Conservation (phyloP, 192 early-diverging fungal genomes). For the Thamnidium elegans region DNA sequence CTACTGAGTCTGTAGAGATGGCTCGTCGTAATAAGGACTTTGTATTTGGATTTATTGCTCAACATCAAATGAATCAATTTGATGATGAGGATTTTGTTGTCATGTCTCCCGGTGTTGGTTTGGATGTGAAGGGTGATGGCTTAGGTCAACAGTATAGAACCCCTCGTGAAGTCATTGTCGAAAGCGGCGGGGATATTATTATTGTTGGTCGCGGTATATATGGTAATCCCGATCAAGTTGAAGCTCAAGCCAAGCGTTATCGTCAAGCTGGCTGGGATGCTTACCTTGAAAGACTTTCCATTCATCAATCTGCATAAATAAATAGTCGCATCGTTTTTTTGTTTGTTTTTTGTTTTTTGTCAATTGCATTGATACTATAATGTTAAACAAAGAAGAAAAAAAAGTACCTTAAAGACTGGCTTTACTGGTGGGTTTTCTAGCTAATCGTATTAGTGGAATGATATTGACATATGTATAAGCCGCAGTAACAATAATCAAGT, state of each 20-base stretch:
- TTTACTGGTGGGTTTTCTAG: too few relatives aligned
- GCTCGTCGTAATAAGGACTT: conserved; percentile 85
- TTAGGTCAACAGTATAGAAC: conserved; percentile 97
- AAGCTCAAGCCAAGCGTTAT: conserved; percentile 78
- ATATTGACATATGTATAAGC: too few relatives aligned
- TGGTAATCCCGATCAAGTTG: conserved; percentile 70
- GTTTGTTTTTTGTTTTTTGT: too few relatives aligned
- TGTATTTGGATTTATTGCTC: conserved; percentile 94
- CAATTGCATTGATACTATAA: too few relatives aligned
- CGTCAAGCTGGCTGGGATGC: conserved; percentile 95
- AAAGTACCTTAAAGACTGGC: too few relatives aligned
- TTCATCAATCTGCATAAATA: conserved; percentile 11
- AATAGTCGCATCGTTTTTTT: neutral
- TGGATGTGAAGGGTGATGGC: conserved; percentile 79
- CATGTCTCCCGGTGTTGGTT: conserved; percentile 93
- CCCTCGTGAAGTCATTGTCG: conserved; percentile 80
- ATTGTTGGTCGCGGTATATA: conserved; percentile 99
- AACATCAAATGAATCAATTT: conserved; percentile 55
- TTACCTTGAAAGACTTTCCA: conserved; percentile 53
- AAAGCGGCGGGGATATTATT: conserved; percentile 90
- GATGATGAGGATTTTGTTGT: conserved; percentile 85
- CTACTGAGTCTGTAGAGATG: conserved; percentile 80
- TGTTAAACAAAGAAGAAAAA: too few relatives aligned
- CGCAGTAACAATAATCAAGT: too few relatives aligned
- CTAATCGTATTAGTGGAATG: too few relatives aligned